These are phyloP conservation scores for Skeletonema costatum DNA, from an alignment of 108 stramenopile species.

Conservation along the genomic window DNA sequence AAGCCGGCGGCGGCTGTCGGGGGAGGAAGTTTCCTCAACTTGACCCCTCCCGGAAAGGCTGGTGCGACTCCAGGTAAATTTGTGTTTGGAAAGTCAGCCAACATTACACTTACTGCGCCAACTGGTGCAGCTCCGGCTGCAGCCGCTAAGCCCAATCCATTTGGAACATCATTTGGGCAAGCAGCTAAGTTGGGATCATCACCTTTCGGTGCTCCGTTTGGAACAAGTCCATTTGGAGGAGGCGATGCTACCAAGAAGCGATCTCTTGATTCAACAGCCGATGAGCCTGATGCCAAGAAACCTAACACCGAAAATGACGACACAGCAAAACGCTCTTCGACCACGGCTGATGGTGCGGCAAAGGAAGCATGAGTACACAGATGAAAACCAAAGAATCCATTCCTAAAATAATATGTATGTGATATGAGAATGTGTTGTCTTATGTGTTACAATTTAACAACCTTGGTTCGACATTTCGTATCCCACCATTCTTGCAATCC, in stretches of 20 bases:
- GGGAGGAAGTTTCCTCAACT: constrained; percentile 36
- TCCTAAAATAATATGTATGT: neutral
- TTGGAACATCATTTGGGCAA: constrained; percentile 33
- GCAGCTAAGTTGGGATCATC: constrained; percentile 8
- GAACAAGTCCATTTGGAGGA: constrained; percentile 38
- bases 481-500: constrained; percentile 69
- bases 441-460: constrained; percentile 17
- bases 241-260: constrained; percentile 6
- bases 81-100: constrained; percentile 49
- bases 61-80: constrained; percentile 30
- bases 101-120: constrained; percentile 42
- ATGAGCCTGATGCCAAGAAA: constrained; percentile 17
- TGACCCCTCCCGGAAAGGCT: constrained; percentile 44
- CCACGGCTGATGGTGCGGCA: constrained; percentile 16
- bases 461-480: constrained; percentile 61
- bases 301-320: constrained; percentile 28
- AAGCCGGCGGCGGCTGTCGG: constrained; percentile 2
- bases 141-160: constrained; percentile 2
- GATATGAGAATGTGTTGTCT: neutral
- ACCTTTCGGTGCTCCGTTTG: constrained; percentile 14
- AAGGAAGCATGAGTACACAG: constrained; percentile 24
- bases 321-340: neutral
- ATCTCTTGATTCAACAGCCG: constrained; percentile 1
- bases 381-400: neutral
- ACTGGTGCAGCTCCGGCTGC: constrained; percentile 22